Conservation (phyloP, 371 early-diverging fungal genomes). For the Apophysomyces elegans region DNA sequence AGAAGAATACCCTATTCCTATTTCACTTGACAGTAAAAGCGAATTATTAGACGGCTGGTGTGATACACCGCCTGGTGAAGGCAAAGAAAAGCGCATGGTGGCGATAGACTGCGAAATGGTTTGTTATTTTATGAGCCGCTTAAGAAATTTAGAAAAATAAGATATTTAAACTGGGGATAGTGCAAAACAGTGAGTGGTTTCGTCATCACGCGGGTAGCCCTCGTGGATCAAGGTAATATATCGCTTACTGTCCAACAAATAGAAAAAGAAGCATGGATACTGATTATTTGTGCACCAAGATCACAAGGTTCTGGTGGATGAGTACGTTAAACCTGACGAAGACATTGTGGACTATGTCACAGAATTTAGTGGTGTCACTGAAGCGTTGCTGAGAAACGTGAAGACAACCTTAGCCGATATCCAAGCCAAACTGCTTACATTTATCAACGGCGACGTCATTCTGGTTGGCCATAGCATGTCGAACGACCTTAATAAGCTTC, state of each 20-base stretch:
- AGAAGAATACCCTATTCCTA: slow-evolving; percentile 54
- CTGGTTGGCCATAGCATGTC: slow-evolving; percentile 78
- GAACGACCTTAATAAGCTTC: slow-evolving; percentile 72
- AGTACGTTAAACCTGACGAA: slow-evolving; percentile 63
- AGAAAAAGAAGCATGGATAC: neutral
- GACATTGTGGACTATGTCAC: slow-evolving; percentile 75
- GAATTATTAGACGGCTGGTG: slow-evolving; percentile 46
- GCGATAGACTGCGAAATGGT: slow-evolving; percentile 86
- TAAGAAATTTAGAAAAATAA: slow-evolving; percentile 10
- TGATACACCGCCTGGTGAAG: slow-evolving; percentile 36
- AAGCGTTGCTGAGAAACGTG: slow-evolving; percentile 45
- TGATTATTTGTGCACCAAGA: slow-evolving; percentile 48
- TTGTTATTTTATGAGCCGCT: slow-evolving; percentile 12
- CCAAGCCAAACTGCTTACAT: slow-evolving; percentile 42
- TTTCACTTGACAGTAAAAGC: slow-evolving; percentile 29
- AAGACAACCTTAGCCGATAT: slow-evolving; percentile 58
- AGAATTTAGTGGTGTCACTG: slow-evolving; percentile 69
- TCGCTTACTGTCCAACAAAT: neutral
- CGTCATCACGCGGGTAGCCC: slow-evolving; percentile 69
- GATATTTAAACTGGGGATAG: slow-evolving; percentile 27
- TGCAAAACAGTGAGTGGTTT: slow-evolving; percentile 66
- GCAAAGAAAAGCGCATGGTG: slow-evolving; percentile 44
- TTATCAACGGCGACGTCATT: slow-evolving; percentile 58
- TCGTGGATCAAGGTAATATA: slow-evolving; percentile 52
- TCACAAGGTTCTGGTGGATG: slow-evolving; percentile 58